A percentile compares a stretch with the other conserved stretches of the same genome.
phyloP scores from a whole-genome alignment of 768 basidiomycete genomes.

The Suillus variegatus region DNA sequence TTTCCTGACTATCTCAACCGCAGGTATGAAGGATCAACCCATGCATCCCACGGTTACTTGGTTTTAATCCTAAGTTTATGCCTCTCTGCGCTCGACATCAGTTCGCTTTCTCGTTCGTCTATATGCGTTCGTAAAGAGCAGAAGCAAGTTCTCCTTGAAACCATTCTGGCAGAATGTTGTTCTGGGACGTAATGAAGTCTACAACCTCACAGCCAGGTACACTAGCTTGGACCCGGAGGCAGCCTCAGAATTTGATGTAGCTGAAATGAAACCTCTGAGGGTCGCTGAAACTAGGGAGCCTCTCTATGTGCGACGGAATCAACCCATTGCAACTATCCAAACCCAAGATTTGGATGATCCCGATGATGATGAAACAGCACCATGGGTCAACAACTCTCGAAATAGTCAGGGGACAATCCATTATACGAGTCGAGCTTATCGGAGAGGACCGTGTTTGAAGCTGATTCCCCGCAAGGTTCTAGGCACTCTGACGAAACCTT shows the following conservation, averaged over 20 bases:
- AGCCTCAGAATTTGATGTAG: constrained; percentile 52
- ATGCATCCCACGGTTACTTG: constrained; percentile 64
- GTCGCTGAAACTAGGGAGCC: constrained; percentile 7
- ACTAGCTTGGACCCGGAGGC: constrained; percentile 57
- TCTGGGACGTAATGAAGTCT: constrained; percentile 44
- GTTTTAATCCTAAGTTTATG: constrained; percentile 46
- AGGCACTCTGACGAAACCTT: constrained; percentile 62
- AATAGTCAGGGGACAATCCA: constrained; percentile 16
- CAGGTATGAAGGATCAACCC: constrained; percentile 71
- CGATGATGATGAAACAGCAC: constrained; percentile 43
- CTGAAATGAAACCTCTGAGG: constrained; percentile 38
- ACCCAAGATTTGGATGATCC: constrained; percentile 23
- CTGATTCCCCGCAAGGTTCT: constrained; percentile 39
- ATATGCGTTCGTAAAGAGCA: constrained; percentile 44
- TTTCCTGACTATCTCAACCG: constrained; percentile 9
- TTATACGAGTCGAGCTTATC: constrained; percentile 49
- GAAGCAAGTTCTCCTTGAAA: constrained; percentile 46
- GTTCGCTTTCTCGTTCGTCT: constrained; percentile 51
- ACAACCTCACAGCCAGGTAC: constrained; percentile 46
- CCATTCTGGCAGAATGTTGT: constrained; percentile 61
- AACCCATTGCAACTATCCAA: constrained; percentile 25
- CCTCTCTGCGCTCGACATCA: constrained; percentile 58
- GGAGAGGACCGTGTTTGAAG: constrained; percentile 54
- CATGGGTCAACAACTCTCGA: constrained; percentile 50
- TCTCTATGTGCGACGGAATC: constrained; percentile 19